These are phyloP conservation scores for Boletus rubroflammeus DNA, from an alignment of 768 basidiomycete genomes.

Conservation along the genomic window DNA sequence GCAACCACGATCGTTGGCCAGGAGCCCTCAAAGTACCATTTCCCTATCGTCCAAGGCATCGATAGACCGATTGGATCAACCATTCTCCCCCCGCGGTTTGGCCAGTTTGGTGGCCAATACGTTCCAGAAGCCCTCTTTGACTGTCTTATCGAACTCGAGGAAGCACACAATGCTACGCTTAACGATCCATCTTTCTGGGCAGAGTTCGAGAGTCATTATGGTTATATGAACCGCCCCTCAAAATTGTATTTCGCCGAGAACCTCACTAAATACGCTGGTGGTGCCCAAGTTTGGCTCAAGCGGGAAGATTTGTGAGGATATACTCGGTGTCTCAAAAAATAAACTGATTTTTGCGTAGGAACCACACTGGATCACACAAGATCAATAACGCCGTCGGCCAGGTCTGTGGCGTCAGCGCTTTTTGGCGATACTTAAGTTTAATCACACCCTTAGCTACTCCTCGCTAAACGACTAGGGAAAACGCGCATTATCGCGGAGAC, in stretches of 20 bases:
- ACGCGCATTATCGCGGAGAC: neutral
- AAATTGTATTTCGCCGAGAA: neutral
- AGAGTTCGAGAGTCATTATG: neutral
- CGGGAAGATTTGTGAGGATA: neutral
- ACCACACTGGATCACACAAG: neutral
- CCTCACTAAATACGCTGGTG: neutral
- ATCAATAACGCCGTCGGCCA: neutral
- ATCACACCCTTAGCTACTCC: neutral
- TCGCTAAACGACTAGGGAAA: neutral
- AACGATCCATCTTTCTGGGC: neutral
- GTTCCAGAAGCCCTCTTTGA: neutral
- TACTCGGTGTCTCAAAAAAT: neutral
- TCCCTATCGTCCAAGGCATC: neutral
- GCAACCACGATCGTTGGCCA: neutral
- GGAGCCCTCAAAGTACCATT: neutral
- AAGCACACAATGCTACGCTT: neutral
- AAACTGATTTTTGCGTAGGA: neutral
- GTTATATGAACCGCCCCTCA: neutral
- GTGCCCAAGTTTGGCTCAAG: neutral
- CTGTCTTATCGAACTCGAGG: neutral
- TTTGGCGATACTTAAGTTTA: neutral
- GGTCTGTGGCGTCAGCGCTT: neutral
- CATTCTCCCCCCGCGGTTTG: neutral
- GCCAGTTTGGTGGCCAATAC: neutral
- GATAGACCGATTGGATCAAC: neutral